Conservation (phyloP, 139 green algal species). For the Protoeuglena noctilucae region DNA sequence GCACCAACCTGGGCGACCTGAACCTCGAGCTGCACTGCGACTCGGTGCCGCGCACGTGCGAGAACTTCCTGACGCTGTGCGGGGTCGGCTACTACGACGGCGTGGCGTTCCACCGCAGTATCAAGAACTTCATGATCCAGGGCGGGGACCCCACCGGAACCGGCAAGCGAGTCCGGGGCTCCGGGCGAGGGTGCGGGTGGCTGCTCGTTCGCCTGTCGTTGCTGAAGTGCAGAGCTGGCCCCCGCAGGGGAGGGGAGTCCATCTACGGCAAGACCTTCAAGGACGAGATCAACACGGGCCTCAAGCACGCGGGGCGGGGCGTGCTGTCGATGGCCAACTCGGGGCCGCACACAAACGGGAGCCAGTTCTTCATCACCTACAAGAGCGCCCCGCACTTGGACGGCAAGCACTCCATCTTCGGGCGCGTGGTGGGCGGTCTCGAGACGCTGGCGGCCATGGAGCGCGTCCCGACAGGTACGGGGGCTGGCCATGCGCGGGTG, state of each 20-base stretch:
- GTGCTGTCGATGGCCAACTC: conserved; percentile 91
- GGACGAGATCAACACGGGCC: conserved; percentile 29
- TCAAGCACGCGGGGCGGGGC: conserved; percentile 50
- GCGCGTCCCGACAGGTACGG: conserved; percentile 44
- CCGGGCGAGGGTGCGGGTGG: too few relatives aligned
- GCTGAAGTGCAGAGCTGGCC: too few relatives aligned
- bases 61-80: conserved; percentile 88
- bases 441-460: conserved; percentile 75
- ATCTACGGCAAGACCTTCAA: conserved; percentile 73
- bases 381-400: conserved; percentile 77
- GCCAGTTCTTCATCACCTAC: conserved; percentile 45
- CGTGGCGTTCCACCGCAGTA: conserved; percentile 75
- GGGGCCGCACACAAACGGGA: conserved; percentile 52
- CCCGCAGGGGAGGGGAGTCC: conserved; percentile 80
- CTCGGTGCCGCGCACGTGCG: conserved; percentile 64
- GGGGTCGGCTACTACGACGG: conserved; percentile 78
- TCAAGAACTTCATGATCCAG: conserved; percentile 94
- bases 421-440: conserved; percentile 51
- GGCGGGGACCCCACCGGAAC: conserved; percentile 91
- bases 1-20: conserved; percentile 66
- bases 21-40: conserved; percentile 87
- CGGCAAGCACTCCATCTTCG: conserved; percentile 87
- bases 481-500: too few relatives aligned
- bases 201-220: too few relatives aligned
- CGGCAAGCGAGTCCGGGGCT: too few relatives aligned